Base-by-base conservation (phyloP, 768 basidiomycete species). In the Daedaleopsis nitida region DNA sequence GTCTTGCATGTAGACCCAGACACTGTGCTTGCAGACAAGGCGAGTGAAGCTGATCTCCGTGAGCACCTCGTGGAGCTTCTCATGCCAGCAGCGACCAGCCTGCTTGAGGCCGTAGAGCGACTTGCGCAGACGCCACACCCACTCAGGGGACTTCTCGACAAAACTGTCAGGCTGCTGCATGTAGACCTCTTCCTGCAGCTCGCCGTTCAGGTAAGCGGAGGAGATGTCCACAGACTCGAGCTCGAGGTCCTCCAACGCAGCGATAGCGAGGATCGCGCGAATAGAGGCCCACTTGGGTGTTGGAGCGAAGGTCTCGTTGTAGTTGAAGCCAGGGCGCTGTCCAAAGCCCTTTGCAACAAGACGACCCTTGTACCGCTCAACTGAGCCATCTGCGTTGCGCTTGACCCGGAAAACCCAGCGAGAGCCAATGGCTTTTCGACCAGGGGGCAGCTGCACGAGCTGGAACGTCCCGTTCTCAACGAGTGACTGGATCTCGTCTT, bases 31-130 rank as follows among this genome's bases (percentile, higher is more conserved):
- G 52, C 64, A 69, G n/a, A 49, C 24, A 9, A 68, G 43, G 6
- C 62, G 67, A 4, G 49, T 55, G 59, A 70, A 74, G 9, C 72
- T 67, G 47, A 75, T 58, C 9, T 62, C 39, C 6, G 49, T 39
- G 10, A 74, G 59, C 5, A 65, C 62, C 7, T 58, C 52, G 27
- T 72, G 51, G 12, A 78, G 66, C 48, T 71, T 72, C 64, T 71
- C 65, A 58, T 78, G 67, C 81, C 79, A 81, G 47, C 64, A 59
- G 3, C 72, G 67, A 2, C 73, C 73, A 12, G 74, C 72, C 58
- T 81, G 80, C 62, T 78, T 77, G 11, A 82, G 73, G 10, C 81
- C 76, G 67, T 82, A 81, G 35, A 81, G 62, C 3, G 73, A 66
- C 63, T 79, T 78, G 47, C 6, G 55, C 43, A 64, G 55, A 19